phyloP scores from a whole-genome alignment of 2,329 filamentous ascomycete species.

The Aspergillus sp. region DNA sequence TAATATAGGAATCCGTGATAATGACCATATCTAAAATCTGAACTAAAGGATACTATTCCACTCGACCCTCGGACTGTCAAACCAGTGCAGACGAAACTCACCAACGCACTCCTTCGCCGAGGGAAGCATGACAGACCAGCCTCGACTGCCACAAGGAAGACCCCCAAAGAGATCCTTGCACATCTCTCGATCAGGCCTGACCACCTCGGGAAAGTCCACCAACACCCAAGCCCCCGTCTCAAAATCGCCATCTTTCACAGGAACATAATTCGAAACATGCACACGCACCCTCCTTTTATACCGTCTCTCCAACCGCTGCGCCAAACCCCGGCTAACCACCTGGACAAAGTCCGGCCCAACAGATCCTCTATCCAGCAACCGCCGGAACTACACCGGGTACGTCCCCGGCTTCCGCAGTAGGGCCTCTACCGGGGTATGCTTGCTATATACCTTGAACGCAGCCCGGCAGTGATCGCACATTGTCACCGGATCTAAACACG shows the following conservation, averaged over 20 bases:
- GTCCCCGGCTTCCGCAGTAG: not conserved
- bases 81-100: not conserved
- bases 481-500: not conserved
- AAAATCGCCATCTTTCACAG: not conserved
- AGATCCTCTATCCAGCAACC: not conserved
- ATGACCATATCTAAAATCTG: too few relatives aligned
- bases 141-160: not conserved
- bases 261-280: not conserved
- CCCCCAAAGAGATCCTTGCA: not conserved
- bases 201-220: not conserved
- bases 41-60: too few relatives aligned
- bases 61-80: too few relatives aligned
- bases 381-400: not conserved
- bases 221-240: not conserved
- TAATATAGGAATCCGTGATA: too few relatives aligned
- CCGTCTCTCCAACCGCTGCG: not conserved
- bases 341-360: not conserved
- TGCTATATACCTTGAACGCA: not conserved
- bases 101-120: not conserved
- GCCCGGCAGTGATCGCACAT: not conserved
- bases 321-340: not conserved
- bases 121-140: not conserved
- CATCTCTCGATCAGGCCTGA: not conserved
- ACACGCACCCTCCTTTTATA: not conserved
- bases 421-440: not conserved